Evolutionary conservation across 2,329 filamentous ascomycete genomes (phyloP).

Genomic region (Torrubiella hemipterigena): DNA sequence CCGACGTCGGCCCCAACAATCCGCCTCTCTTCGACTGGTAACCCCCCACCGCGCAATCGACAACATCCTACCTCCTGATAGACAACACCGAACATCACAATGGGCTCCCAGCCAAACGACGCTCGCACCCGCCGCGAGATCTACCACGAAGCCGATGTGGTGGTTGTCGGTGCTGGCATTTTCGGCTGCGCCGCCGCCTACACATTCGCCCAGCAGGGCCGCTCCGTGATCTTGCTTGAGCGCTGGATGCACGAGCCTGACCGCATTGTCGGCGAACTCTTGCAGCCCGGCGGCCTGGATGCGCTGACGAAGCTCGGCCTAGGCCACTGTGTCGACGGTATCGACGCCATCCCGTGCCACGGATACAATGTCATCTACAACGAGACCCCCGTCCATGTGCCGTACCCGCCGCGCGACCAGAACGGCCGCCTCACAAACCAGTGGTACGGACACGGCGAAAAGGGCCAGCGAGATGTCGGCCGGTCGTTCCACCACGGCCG

Average conservation of each 20-base stretch:
- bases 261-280: conserved; percentile 86
- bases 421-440: conserved; percentile 25
- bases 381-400: conserved; percentile 58
- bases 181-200: conserved; percentile 80
- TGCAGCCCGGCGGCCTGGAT: conserved; percentile 82
- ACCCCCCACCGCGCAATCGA: not conserved
- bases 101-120: conserved; percentile 18
- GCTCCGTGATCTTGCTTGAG: conserved; percentile 84
- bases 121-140: conserved; percentile 34
- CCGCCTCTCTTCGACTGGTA: conserved; percentile 4
- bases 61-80: no score
- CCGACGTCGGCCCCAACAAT: conserved; percentile 3
- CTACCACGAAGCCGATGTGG: conserved; percentile 64
- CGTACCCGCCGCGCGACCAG: conserved; percentile 58
- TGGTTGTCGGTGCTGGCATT: conserved; percentile 85
- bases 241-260: conserved; percentile 83
- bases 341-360: conserved; percentile 71
- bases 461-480: conserved; percentile 46
- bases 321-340: conserved; percentile 70
- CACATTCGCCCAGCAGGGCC: conserved; percentile 75
- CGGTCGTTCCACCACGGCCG: conserved; percentile 86
- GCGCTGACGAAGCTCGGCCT: conserved; percentile 74
- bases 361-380: conserved; percentile 86
- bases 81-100: no score
- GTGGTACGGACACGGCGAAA: conserved; percentile 22